Base-by-base conservation (phyloP, 1,284 basidiomycete genomes). In the Ceratobasidium sp. region DNA sequence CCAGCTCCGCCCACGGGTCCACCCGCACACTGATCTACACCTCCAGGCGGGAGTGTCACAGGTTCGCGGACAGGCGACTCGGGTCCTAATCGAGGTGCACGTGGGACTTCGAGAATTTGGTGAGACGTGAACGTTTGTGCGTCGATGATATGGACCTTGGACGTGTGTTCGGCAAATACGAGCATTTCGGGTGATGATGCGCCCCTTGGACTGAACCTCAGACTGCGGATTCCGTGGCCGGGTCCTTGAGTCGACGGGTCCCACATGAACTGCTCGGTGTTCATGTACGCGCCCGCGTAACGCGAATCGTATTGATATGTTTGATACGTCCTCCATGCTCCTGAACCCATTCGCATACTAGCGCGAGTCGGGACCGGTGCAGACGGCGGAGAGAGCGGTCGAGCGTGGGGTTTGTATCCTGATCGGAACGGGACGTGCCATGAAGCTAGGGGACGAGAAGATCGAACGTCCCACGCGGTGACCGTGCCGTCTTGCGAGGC, bases 161-260 rank as follows among this genome's bases (percentile, higher is more conserved):
- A 92, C 0, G 93, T 93, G 82, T 95, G 94, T 92, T 95, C 95
- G n/a, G 95, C 94, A 84, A 95, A 96, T 0, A 90, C 90, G 89
- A 96, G 89, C 3, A 95, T 84, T 83, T 95, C 94, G 46, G 89
- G 88, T 18, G 88, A 88, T 80, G 79, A 86, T 42, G 61, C 18
- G 79, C 78, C 87, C 83, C 71, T 88, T 87, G 58, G 89, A 77
- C 91, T 91, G 84, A 96, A 96, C 83, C 94, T 95, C 82, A 96
- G 89, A 78, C 88, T 93, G 72, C 94, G 86, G 23, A 92, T 92
- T 77, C 94, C 93, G 90, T 93, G 94, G 0, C 92, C 92, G 0
- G 93, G 93, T 0, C 92, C 92, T 77, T 86, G 87, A 26, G 73
- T 26, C 39, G 23, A 77, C 79, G 81, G 46, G 61, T 81, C 58